A percentile compares a stretch with the other conserved stretches of the same genome.
Conservation (phyloP, 345 rosid species). For the Tarenaya hassleriana region DNA sequence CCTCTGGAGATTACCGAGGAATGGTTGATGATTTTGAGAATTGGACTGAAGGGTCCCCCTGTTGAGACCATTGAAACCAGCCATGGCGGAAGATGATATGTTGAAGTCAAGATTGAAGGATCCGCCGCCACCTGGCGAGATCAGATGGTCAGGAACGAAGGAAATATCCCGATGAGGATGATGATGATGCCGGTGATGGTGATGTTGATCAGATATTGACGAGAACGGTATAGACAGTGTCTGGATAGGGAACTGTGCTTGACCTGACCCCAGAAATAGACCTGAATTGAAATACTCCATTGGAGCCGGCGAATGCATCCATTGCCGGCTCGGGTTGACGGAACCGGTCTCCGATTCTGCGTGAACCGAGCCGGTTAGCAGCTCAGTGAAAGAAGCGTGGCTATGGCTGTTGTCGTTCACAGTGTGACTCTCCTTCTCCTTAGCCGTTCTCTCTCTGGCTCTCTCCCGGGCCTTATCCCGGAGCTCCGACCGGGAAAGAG, state of each 20-base stretch:
- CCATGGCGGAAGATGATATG: slow-evolving; percentile 48
- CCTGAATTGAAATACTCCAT: slow-evolving; percentile 64
- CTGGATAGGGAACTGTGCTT: slow-evolving; percentile 32
- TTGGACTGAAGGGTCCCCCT: slow-evolving; percentile 99
- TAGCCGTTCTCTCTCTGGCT: slow-evolving; percentile 80
- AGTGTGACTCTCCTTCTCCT: slow-evolving; percentile 80
- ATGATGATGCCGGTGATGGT: slow-evolving; percentile 31
- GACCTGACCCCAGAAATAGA: slow-evolving; percentile 39
- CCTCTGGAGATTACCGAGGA: slow-evolving; percentile 71
- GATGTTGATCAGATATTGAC: slow-evolving; percentile 6
- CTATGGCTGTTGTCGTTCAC: slow-evolving; percentile 31
- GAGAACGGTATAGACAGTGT: slow-evolving; percentile 41
- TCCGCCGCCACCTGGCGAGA: slow-evolving; percentile 47
- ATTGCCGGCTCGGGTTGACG: slow-evolving; percentile 36
- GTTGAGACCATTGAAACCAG: slow-evolving; percentile 77
- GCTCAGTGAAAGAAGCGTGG: slow-evolving; percentile 70
- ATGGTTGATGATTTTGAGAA: slow-evolving; percentile 51
- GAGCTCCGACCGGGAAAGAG: slow-evolving; percentile 65
- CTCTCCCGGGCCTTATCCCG: slow-evolving; percentile 72
- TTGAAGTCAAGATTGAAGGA: slow-evolving; percentile 78
- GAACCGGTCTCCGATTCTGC: slow-evolving; percentile 27
- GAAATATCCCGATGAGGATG: slow-evolving; percentile 55
- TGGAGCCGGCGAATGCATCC: slow-evolving; percentile 44
- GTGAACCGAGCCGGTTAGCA: slow-evolving; percentile 61
- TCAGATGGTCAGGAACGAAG: slow-evolving; percentile 69